Base-by-base conservation (phyloP, 768 basidiomycete species). In the Hygrophorus pudorinus region DNA sequence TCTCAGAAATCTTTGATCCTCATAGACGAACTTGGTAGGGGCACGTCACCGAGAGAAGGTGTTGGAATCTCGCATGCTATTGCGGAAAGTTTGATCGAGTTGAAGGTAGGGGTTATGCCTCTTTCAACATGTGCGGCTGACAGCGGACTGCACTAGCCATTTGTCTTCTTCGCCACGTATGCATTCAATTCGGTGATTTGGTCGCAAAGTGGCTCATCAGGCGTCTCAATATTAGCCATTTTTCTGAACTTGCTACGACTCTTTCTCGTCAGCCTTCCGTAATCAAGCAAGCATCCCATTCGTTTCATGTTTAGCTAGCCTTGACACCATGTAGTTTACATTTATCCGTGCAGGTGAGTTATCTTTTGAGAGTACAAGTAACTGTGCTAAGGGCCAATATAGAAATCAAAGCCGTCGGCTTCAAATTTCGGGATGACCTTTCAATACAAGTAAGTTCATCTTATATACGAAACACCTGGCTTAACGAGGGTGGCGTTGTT, bases 1-100 rank as follows among this genome's bases (percentile, higher is more conserved):
- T 76, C 81, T 1, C 61, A 73, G 0, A 73, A 72, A 30, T 78
- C 82, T 0, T 65, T 97, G n/a, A 71, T 96, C 3, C 60, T 97
- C 7, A 75, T 98, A 11, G 96, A 99, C 57, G 96, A 99, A 60
- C 71, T 98, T 5, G 94, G 94, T 0, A 73, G 92, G 27, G 94
- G 94, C 1, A 98, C 94, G 1, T 84, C 87, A 2, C 82, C 92
- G 0, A 63, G 68, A 27, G 94, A 85, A 63, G 94, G 76, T 8
- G 64, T 85, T 12, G 88, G 86, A 3, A 85, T 91, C 47, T 78
- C 85, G 0, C 81, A 88, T 61, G 86, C 88, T 11, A 85, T 90
- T 53, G 86, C 76, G 12, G 90, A 81, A 65, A 85, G 64, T 56
- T 74, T 81, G 44, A 80, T 97, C 52, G 66, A 65, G 40, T 65